Evolutionary conservation across 2,329 filamentous ascomycete species (phyloP).

Genomic region (Conoideocrella luteorostrata): DNA sequence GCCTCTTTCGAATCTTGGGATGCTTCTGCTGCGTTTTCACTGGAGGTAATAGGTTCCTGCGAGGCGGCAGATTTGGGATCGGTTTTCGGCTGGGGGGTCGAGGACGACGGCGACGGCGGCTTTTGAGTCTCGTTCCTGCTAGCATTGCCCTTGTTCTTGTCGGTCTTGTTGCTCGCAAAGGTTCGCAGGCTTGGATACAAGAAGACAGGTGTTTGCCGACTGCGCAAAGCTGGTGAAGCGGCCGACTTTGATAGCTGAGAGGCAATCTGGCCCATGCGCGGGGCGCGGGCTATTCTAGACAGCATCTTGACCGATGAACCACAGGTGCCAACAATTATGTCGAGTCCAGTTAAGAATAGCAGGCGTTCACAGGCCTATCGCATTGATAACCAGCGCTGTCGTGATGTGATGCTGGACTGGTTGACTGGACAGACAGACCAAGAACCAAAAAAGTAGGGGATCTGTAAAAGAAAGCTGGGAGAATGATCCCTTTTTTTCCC

Average conservation of each 20-base stretch:
- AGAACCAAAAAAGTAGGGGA: neutral
- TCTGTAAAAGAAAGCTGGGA: neutral
- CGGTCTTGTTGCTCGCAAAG: constrained; percentile 19
- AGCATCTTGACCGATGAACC: constrained; percentile 29
- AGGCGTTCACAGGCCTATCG: constrained; percentile 2
- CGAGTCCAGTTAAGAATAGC: neutral
- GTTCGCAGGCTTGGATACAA: constrained; percentile 23
- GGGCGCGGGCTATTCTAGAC: constrained; percentile 26
- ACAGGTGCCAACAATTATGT: neutral
- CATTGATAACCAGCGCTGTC: neutral
- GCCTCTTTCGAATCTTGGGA: constrained; percentile 28
- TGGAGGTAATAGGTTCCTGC: neutral
- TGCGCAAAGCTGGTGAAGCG: constrained; percentile 19
- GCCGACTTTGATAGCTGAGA: constrained; percentile 21
- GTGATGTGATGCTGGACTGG: neutral
- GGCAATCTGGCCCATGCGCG: constrained; percentile 26
- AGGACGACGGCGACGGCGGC: constrained; percentile 3
- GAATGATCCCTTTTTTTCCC: neutral
- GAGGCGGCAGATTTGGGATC: constrained; percentile 8
- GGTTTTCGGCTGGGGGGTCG: constrained; percentile 3
- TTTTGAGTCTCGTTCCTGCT: constrained; percentile 5
- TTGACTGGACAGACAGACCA: neutral
- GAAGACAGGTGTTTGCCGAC: constrained; percentile 15
- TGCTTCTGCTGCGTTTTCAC: constrained; percentile 15
- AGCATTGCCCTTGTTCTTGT: too few relatives aligned